Evolutionary conservation across 768 basidiomycete species (phyloP).

Genomic region (Leccinum aurantiacum): DNA sequence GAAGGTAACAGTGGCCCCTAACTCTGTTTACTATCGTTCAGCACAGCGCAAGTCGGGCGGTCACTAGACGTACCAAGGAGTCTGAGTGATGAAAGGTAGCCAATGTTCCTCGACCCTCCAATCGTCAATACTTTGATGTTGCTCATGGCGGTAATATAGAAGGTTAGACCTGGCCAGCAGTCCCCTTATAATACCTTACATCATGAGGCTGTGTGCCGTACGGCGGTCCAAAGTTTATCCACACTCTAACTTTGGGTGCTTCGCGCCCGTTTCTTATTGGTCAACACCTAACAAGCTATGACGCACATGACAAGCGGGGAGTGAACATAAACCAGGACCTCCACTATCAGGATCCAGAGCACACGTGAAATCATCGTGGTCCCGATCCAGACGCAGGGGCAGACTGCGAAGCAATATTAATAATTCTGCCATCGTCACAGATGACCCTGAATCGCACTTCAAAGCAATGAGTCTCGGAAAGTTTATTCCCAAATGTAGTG

Average conservation of each 20-base stretch:
- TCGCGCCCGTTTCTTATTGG: background rate
- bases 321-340: background rate
- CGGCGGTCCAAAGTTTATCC: background rate
- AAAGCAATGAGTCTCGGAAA: background rate
- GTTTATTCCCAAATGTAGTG: background rate
- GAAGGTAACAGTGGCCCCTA: conserved; percentile 62
- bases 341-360: background rate
- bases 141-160: conserved; percentile 14
- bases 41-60: background rate
- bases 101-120: conserved; percentile 59
- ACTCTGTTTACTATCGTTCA: conserved; percentile 37
- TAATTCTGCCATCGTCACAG: conserved; percentile 54
- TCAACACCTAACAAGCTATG: background rate
- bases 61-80: conserved; percentile 41
- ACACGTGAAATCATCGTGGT: background rate
- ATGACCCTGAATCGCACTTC: conserved; percentile 69
- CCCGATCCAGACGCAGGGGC: background rate
- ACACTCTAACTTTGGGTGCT: background rate
- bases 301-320: background rate
- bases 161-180: too few relatives aligned
- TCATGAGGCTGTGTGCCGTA: conserved; percentile 1
- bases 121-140: conserved; percentile 39
- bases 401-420: conserved; percentile 33
- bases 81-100: conserved; percentile 48
- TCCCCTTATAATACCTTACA: conserved; percentile 10